phyloP scores from a whole-genome alignment of 371 early-diverging fungal species.

The Mucor indicus region DNA sequence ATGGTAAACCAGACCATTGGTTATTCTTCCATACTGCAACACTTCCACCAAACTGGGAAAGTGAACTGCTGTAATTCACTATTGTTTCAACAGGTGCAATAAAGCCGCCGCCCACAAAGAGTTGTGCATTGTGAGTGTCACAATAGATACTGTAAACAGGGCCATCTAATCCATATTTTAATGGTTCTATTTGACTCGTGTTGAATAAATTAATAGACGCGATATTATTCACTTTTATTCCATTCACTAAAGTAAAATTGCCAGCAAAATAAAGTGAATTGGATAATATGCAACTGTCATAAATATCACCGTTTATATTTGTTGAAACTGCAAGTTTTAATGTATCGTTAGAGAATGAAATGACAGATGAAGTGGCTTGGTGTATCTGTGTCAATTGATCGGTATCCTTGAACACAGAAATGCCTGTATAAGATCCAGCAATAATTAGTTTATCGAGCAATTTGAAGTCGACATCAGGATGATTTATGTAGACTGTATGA shows the following conservation, averaged over 20 bases:
- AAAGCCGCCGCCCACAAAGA: slow-evolving; percentile 47
- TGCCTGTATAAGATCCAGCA: slow-evolving; percentile 39
- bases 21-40: slow-evolving; percentile 51
- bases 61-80: slow-evolving; percentile 23
- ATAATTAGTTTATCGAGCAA: slow-evolving; percentile 36
- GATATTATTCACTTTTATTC: slow-evolving; percentile 46
- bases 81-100: slow-evolving; percentile 28
- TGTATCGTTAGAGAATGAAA: slow-evolving; percentile 33
- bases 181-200: slow-evolving; percentile 33
- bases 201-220: slow-evolving; percentile 48
- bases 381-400: slow-evolving; percentile 34
- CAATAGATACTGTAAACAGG: slow-evolving; percentile 67
- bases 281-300: slow-evolving; percentile 26
- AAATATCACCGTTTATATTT: slow-evolving; percentile 29
- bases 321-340: slow-evolving; percentile 32
- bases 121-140: slow-evolving; percentile 39
- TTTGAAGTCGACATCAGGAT: slow-evolving; percentile 35
- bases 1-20: slow-evolving; percentile 51
- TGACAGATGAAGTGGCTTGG: slow-evolving; percentile 28
- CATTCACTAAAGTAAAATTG: slow-evolving; percentile 33
- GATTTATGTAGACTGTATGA: slow-evolving; percentile 24
- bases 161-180: slow-evolving; percentile 67
- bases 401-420: slow-evolving; percentile 40
- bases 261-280: slow-evolving; percentile 52
- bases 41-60: slow-evolving; percentile 53